Conservation (phyloP, 2,329 filamentous ascomycete genomes). For the Plectosphaerella cucumerina region DNA sequence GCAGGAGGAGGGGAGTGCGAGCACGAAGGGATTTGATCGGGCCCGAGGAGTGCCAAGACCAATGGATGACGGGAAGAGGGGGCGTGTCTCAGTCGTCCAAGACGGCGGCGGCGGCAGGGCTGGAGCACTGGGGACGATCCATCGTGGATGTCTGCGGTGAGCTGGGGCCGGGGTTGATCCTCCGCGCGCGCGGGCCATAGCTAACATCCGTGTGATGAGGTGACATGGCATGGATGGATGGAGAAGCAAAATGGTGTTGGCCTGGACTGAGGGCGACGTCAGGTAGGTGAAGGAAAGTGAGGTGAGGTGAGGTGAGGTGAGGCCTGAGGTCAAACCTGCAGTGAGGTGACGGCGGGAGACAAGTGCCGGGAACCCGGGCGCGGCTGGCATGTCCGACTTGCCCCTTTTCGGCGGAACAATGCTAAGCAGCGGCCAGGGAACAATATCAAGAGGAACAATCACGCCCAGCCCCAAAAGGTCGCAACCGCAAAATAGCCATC, state of each 20-base stretch:
- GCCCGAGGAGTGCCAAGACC: no score
- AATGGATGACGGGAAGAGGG: no score
- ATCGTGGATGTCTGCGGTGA: no score
- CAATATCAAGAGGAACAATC: slow-evolving; percentile 1
- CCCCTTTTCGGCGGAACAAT: neutral
- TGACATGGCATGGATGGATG: neutral
- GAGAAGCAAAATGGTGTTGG: neutral
- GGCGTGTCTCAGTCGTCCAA: no score
- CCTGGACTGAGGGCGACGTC: neutral
- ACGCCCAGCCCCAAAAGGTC: neutral
- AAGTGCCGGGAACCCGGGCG: neutral
- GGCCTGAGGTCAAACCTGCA: neutral
- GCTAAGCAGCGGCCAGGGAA: neutral
- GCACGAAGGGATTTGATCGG: no score
- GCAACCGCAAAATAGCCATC: neutral
- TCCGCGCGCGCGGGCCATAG: no score
- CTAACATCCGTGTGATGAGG: no score
- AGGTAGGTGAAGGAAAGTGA: neutral
- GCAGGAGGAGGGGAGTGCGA: no score
- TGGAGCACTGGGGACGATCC: no score
- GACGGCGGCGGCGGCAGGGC: no score
- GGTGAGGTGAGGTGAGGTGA: neutral
- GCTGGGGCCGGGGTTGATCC: no score
- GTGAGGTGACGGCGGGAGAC: neutral
- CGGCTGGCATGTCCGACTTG: neutral